Percentiles rank a stretch among this genome's conserved stretches.
phyloP scores from a whole-genome alignment of 495 filamentous ascomycete genomes.

The Penicillium verhagenii region DNA sequence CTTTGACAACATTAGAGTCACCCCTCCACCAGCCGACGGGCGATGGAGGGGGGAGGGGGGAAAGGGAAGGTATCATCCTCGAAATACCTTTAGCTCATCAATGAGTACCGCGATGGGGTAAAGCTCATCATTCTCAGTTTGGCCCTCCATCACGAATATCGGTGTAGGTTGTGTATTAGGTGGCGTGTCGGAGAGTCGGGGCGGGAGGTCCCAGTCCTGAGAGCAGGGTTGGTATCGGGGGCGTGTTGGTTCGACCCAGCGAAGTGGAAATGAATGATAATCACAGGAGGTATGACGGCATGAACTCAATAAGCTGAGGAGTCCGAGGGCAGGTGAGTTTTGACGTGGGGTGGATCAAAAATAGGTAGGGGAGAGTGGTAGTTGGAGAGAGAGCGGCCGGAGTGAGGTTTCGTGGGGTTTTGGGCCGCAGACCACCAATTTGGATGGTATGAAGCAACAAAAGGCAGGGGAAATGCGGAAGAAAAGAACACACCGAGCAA shows the following conservation, averaged over 20 bases:
- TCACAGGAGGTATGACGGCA: constrained; percentile 5
- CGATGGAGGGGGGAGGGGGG: constrained; percentile 10
- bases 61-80: constrained; percentile 4
- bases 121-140: constrained; percentile 87
- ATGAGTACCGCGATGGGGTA: constrained; percentile 99
- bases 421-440: constrained; percentile 38
- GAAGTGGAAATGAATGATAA: constrained; percentile 17
- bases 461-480: neutral
- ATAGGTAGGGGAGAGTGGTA: constrained; percentile 25
- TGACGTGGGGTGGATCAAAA: constrained; percentile 8
- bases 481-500: neutral
- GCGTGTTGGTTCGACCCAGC: constrained; percentile 26
- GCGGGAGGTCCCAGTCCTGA: constrained; percentile 37
- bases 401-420: constrained; percentile 48
- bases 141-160: constrained; percentile 60
- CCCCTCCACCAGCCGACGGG: constrained; percentile 5
- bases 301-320: constrained; percentile 8
- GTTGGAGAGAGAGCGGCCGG: constrained; percentile 29
- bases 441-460: neutral
- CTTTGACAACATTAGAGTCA: constrained; percentile 11
- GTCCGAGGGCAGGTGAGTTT: constrained; percentile 13
- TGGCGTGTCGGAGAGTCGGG: constrained; percentile 25
- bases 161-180: constrained; percentile 22
- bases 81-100: constrained; percentile 96
- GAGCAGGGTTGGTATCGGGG: constrained; percentile 23